Evolutionary conservation across 208 protist species (phyloP), one percentile per base, ranked within the genome.

Genomic region (Acanthamoeba castellanii): DNA sequence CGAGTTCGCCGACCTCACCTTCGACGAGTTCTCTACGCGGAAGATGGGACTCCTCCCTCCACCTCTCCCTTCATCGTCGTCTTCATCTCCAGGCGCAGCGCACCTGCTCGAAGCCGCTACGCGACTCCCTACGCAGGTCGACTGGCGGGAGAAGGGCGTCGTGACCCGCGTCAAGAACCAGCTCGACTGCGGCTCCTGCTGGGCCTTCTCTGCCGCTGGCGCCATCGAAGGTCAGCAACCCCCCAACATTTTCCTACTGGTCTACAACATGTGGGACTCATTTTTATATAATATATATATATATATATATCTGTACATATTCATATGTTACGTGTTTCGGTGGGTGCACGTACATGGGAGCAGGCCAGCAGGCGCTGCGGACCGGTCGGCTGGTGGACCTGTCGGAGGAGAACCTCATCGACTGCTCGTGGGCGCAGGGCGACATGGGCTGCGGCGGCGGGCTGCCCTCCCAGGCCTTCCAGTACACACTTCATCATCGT

Each of bases 141-240:
- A 99, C 96, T 99, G 98, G 98, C 97, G 97, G 59, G 82, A 97
- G 70, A 76, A 98, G 57, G 97, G 97, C 57, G 97, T 96, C 20
- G 98, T 99, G 81, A 98, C 98, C 34, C 94, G 90, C 14, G 98
- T 99, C 84, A 99, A 99, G 97, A 93, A 99, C 94, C 98, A 99
- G 95, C 97, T n/a, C 47, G 27, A 30, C 27, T 90, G 82, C 55
- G 82, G 82, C 55, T 68, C 50, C 30, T 90, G 98, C 97, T 99
- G 98, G 98, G 96, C 98, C 87, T 99, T 99, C 98, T 98, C 98
- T 22, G 96, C 98, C 42, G 98, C 98, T 74, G 97, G 98, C 84
- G 97, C 98, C 94, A 97, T 99, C 70, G 99, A 99, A 95, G 97
- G 98, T 37, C 95, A 97, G 95, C 22, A 18, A 27, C 61, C 22